phyloP scores from a whole-genome alignment of 208 protist species.

The Leishmania major region DNA sequence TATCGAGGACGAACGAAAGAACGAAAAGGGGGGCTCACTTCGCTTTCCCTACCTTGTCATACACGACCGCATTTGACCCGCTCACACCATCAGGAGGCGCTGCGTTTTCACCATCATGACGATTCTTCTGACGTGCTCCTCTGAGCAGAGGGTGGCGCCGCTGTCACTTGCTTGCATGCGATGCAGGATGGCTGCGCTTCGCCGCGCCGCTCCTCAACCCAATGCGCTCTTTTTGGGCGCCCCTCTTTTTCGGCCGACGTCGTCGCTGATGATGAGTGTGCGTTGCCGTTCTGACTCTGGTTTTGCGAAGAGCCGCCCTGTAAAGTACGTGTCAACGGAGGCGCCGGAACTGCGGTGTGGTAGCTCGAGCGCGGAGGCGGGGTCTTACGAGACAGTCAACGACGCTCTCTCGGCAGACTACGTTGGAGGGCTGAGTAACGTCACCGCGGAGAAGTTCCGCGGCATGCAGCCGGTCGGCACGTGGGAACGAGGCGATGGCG shows the following conservation, averaged over 20 bases:
- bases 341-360: not conserved
- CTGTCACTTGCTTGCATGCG: not conserved
- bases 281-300: not conserved
- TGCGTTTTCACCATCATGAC: not conserved
- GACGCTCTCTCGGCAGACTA: not conserved
- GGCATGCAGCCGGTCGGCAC: conserved; percentile 1
- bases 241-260: not conserved
- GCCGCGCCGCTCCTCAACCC: not conserved
- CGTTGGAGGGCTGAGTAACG: not conserved
- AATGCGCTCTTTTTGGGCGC: not conserved
- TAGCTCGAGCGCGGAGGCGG: not conserved
- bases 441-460: not conserved
- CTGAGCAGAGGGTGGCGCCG: not conserved
- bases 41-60: not conserved
- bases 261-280: not conserved
- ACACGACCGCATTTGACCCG: not conserved
- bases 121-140: not conserved
- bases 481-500: not conserved
- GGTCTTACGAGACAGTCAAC: too few relatives aligned
- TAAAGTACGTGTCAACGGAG: conserved; percentile 8
- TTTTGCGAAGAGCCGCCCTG: not conserved
- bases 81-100: not conserved
- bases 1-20: not conserved
- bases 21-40: not conserved
- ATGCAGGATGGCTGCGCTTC: not conserved